These are phyloP conservation scores for Canavalia ensiformis DNA, from an alignment of 306 rosid species.

Conservation along the genomic window DNA sequence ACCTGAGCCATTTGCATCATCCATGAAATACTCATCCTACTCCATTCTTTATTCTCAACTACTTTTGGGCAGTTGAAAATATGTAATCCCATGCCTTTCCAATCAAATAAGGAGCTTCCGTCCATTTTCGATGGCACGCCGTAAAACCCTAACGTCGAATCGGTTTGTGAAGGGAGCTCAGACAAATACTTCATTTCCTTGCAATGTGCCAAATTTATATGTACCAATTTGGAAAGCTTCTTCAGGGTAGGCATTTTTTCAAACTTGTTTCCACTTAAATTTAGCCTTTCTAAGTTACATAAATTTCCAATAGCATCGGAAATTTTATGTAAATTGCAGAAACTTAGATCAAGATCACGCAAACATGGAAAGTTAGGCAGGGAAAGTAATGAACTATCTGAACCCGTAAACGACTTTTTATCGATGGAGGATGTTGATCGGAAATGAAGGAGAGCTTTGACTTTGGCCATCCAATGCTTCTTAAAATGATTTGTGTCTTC, in stretches of 20 bases:
- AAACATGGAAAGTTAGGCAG: not conserved
- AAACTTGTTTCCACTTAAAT: not conserved
- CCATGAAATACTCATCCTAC: not conserved
- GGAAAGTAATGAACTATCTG: no score
- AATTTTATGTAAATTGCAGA: not conserved
- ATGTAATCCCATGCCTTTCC: not conserved
- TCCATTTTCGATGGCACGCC: no score
- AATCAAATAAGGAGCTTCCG: no score
- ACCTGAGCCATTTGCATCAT: conserved; percentile 7
- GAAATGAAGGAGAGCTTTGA: no score
- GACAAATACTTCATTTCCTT: not conserved
- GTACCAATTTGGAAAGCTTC: not conserved
- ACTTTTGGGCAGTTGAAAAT: conserved; percentile 25
- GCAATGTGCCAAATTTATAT: no score
- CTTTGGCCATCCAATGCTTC: no score
- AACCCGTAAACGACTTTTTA: no score
- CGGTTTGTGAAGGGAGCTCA: not conserved
- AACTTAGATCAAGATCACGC: not conserved
- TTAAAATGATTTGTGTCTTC: no score
- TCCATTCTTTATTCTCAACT: not conserved
- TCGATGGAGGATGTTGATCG: no score
- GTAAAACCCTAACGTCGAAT: not conserved
- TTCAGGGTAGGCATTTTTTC: not conserved
- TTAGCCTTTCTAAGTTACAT: not conserved
- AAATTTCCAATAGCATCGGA: not conserved